Evolutionary conservation across 106 monocot species (phyloP), one percentile per base, ranked within the genome.

Genomic region (Gastrodia elata): DNA sequence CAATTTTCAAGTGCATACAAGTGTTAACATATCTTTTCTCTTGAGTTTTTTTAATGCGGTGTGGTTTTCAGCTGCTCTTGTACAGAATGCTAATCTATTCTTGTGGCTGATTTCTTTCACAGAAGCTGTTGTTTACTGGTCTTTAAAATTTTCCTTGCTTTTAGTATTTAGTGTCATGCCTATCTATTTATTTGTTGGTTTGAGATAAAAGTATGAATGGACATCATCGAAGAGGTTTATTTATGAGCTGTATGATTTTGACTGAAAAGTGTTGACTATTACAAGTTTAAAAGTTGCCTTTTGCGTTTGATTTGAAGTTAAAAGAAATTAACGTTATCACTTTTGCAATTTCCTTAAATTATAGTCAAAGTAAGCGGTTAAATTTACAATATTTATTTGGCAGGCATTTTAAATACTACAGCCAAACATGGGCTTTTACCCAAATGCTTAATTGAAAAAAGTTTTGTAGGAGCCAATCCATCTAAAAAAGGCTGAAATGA

Each of bases 61-160:
- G 7, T 13, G 14, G 3, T 69, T 4, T 32, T 61, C 32, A 13
- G 32, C 30, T 30, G 3, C 6, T 61, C 13, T 24, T 30, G 32
- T 30, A 61, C 27, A 61, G 27, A 32, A 61, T 32, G 22, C 61
- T 11, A 14, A 32, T 13, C 61, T 11, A 30, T 2, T 4, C 27
- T 52, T 52, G 20, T 52, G 52, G 22, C 52, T 22, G 52, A 22
- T n/a, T 22, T 52, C 22, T 52, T 52, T 52, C 52, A 52, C 18
- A 32, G 13, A 61, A 61, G 13, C 32, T 30, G 3, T 32, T 15
- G 11, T 2, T 27, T 32, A 61, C 52, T 13, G 11, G 5, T 32
- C 61, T 61, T 61, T 61, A 61, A 61, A 13, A 24, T 61, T 58
- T 52, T 61, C 61, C 9, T 52, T 32, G 30, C 57, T 58, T 8